A percentile compares a stretch with the other conserved stretches of the same genome.
Conservation (phyloP, 139 green algal genomes). For the Tetratostichococcus sp. region DNA sequence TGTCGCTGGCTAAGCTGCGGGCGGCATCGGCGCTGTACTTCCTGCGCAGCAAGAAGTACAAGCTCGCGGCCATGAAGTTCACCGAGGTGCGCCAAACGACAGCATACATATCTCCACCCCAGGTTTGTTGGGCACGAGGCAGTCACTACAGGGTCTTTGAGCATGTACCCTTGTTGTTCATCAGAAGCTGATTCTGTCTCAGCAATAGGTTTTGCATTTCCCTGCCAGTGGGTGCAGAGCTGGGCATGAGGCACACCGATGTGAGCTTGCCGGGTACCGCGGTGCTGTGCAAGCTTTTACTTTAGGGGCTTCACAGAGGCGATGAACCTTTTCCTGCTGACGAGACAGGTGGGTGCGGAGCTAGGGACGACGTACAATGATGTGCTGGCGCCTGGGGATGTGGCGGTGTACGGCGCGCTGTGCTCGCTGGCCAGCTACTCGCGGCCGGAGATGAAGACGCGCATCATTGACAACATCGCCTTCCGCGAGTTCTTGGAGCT, state of each 20-base stretch:
- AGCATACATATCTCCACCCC: neutral
- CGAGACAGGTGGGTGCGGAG: conserved; percentile 61
- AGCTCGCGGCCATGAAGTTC: conserved; percentile 67
- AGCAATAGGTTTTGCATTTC: too few species aligned
- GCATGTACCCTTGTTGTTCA: too few species aligned
- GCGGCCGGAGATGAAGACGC: conserved; percentile 60
- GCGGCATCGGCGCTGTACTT: conserved; percentile 53
- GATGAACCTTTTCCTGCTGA: too few species aligned
- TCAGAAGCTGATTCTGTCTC: too few species aligned
- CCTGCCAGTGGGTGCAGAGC: too few species aligned
- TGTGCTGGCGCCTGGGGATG: conserved; percentile 73
- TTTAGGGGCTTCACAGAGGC: too few species aligned
- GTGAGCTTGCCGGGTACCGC: too few species aligned
- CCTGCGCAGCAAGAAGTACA: conserved; percentile 71
- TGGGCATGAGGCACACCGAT: too few species aligned
- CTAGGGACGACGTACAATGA: conserved; percentile 72
- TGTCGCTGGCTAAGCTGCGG: conserved; percentile 57
- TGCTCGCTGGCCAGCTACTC: conserved; percentile 84
- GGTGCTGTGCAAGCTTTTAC: too few species aligned
- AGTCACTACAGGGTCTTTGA: too few species aligned
- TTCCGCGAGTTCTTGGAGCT: conserved; percentile 91
- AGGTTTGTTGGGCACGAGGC: neutral
- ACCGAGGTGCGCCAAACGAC: conserved; percentile 41
- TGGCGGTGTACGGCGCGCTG: conserved; percentile 85
- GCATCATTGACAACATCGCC: conserved; percentile 69